Percentiles rank a stretch among this genome's conserved stretches.
phyloP scores from a whole-genome alignment of 495 filamentous ascomycete genomes.

The Astrothelium subdiscretum region DNA sequence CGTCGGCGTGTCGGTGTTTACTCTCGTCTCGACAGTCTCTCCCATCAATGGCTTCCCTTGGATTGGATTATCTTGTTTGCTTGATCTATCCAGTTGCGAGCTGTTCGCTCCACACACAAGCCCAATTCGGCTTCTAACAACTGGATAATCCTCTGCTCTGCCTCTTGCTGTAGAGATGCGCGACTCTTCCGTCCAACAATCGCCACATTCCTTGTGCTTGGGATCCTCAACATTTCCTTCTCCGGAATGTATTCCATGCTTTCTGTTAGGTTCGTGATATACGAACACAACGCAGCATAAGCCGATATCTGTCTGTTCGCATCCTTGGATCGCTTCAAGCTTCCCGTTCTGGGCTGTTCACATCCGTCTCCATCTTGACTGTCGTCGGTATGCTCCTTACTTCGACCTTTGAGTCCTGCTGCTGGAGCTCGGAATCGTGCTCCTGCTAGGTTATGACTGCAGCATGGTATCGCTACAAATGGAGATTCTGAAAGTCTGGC shows the following conservation, averaged over 20 bases:
- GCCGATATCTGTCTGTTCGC: slow-evolving; percentile 37
- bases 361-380: background rate
- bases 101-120: background rate
- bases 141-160: background rate
- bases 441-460: slow-evolving; percentile 77
- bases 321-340: slow-evolving; percentile 14
- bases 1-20: background rate
- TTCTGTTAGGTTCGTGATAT: slow-evolving; percentile 51
- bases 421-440: slow-evolving; percentile 51
- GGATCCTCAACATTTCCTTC: slow-evolving; percentile 70
- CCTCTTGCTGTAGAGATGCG: background rate
- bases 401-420: background rate
- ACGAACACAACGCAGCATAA: slow-evolving; percentile 64
- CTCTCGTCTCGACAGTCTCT: background rate
- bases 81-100: background rate
- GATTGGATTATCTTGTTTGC: background rate
- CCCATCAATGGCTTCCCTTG: background rate
- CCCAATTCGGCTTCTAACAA: background rate
- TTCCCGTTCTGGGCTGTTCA: background rate
- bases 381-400: background rate
- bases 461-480: slow-evolving; percentile 90
- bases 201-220: slow-evolving; percentile 77
- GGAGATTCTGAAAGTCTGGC: slow-evolving; percentile 61
- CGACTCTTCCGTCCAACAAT: slow-evolving; percentile 46
- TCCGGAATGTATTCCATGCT: slow-evolving; percentile 68